A percentile compares a stretch with the other conserved stretches of the same genome.
These are phyloP conservation scores for Raphidocelis subcapitata DNA, from an alignment of 139 green algal genomes.

Conservation along the genomic window DNA sequence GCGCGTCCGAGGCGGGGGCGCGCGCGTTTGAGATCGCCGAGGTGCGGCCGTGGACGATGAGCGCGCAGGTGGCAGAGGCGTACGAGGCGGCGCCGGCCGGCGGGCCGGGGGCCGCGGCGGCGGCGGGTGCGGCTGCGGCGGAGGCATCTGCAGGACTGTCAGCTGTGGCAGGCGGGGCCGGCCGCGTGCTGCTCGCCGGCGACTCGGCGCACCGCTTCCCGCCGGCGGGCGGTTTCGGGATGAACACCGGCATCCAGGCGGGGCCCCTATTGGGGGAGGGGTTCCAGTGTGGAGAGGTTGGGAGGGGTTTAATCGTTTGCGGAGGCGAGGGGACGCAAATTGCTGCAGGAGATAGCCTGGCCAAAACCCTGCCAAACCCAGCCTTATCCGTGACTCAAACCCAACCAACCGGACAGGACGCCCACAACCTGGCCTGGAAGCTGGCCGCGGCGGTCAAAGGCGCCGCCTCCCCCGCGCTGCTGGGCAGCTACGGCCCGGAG, in stretches of 20 bases:
- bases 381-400: too few species aligned
- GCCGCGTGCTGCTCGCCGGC: conserved; percentile 76
- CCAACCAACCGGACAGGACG: conserved; percentile 58
- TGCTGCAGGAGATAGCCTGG: too few species aligned
- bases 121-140: too few species aligned
- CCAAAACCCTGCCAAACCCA: too few species aligned
- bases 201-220: conserved; percentile 93
- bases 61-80: conserved; percentile 68
- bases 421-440: conserved; percentile 96
- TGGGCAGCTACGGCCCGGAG: conserved; percentile 79
- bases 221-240: conserved; percentile 93
- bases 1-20: conserved; percentile 16
- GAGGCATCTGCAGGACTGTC: too few species aligned
- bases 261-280: neutral
- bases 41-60: conserved; percentile 86
- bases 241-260: conserved; percentile 95
- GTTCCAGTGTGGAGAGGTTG: too few species aligned
- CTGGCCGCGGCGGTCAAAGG: conserved; percentile 71
- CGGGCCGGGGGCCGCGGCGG: too few species aligned
- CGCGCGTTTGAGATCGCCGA: conserved; percentile 35
- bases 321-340: too few species aligned
- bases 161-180: too few species aligned
- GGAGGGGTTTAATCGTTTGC: neutral
- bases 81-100: conserved; percentile 13
- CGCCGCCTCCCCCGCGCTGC: conserved; percentile 37